Conservation (phyloP, 495 filamentous ascomycete genomes). For the Rusavskia elegans region DNA sequence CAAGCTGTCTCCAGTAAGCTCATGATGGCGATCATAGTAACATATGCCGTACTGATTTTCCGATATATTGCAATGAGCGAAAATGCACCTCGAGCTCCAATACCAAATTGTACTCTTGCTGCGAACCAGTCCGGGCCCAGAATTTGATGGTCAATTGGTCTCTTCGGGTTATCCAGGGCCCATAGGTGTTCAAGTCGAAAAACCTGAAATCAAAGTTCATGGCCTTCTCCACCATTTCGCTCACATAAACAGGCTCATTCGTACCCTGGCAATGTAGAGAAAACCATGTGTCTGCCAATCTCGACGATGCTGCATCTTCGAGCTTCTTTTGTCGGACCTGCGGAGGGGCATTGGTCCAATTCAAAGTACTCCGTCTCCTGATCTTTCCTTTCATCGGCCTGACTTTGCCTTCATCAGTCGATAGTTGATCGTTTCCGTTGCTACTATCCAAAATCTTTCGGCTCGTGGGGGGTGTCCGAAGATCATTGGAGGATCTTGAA, state of each 20-base stretch:
- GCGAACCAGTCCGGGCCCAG: conserved; percentile 52
- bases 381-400: conserved; percentile 16
- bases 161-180: conserved; percentile 45
- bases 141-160: conserved; percentile 52
- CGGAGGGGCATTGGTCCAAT: conserved; percentile 52
- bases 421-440: neutral
- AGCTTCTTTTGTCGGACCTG: conserved; percentile 56
- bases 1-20: conserved; percentile 25
- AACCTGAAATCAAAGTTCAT: conserved; percentile 84
- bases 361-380: conserved; percentile 51
- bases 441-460: neutral
- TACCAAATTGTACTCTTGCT: conserved; percentile 44
- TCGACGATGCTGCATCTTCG: conserved; percentile 51
- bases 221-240: conserved; percentile 60
- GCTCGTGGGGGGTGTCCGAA: conserved; percentile 23
- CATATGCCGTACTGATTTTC: conserved; percentile 34
- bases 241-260: conserved; percentile 72
- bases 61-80: conserved; percentile 62
- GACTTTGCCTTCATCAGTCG: conserved; percentile 9
- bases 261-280: conserved; percentile 54
- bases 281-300: conserved; percentile 82
- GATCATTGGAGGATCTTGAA: conserved; percentile 57
- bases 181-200: conserved; percentile 62
- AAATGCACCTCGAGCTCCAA: conserved; percentile 59
- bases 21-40: neutral